A percentile compares a stretch with the other conserved stretches of the same genome.
Evolutionary conservation across 208 protist species (phyloP).

Genomic region (Leishmania guyanensis): DNA sequence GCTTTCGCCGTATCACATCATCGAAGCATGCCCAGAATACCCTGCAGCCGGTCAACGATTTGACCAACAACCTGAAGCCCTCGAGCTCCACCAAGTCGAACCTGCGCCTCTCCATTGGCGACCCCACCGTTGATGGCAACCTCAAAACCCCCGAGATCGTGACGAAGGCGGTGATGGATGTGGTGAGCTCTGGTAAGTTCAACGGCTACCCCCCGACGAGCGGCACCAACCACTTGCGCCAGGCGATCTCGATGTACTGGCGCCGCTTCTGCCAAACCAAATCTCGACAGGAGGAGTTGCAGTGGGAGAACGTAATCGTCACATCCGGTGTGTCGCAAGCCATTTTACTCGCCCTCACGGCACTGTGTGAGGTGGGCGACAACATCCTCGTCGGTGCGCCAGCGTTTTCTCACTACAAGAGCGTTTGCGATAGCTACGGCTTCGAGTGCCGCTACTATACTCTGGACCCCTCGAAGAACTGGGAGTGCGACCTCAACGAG

Average conservation of each 20-base stretch:
- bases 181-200: slow-evolving; percentile 39
- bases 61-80: slow-evolving; percentile 88
- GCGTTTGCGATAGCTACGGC: slow-evolving; percentile 76
- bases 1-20: slow-evolving; percentile 28
- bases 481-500: slow-evolving; percentile 88
- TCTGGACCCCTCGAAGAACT: slow-evolving; percentile 81
- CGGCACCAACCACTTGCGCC: slow-evolving; percentile 54
- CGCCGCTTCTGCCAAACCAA: slow-evolving; percentile 41
- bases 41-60: slow-evolving; percentile 77
- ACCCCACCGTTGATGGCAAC: slow-evolving; percentile 79
- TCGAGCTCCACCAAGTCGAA: slow-evolving; percentile 45
- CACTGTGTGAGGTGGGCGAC: slow-evolving; percentile 79
- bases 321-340: slow-evolving; percentile 88
- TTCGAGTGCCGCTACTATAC: slow-evolving; percentile 85
- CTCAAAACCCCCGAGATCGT: slow-evolving; percentile 44
- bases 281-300: slow-evolving; percentile 34
- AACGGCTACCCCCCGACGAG: slow-evolving; percentile 81
- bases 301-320: slow-evolving; percentile 77
- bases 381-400: slow-evolving; percentile 93
- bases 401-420: slow-evolving; percentile 94
- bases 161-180: slow-evolving; percentile 59
- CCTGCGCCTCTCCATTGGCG: slow-evolving; percentile 72
- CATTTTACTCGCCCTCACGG: slow-evolving; percentile 85
- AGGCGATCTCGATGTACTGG: slow-evolving; percentile 61
- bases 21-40: slow-evolving; percentile 58